These are phyloP conservation scores for Monilinia aucupariae DNA, from an alignment of 2,329 filamentous ascomycete species.

Conservation along the genomic window DNA sequence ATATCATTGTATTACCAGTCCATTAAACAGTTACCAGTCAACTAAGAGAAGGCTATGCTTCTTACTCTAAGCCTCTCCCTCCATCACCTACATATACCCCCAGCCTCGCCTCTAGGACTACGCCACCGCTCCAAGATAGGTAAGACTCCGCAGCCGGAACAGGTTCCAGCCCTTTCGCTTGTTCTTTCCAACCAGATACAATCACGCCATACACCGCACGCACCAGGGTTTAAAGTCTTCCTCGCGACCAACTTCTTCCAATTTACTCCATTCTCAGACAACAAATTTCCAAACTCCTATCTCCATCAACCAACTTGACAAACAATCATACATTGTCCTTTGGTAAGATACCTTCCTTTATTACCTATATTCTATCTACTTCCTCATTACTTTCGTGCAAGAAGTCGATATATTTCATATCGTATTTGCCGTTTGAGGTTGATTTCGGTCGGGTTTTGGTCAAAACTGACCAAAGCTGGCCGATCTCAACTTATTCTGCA, in stretches of 20 bases:
- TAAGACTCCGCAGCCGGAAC: background rate
- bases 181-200: background rate
- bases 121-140: background rate
- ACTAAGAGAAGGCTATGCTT: background rate
- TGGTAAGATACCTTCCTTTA: background rate
- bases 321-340: background rate
- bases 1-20: background rate
- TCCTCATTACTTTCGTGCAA: background rate
- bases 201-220: background rate
- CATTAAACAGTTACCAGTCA: background rate
- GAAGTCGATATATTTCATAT: background rate
- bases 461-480: background rate
- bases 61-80: too few relatives aligned
- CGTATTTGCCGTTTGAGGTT: background rate
- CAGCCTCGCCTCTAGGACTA: background rate
- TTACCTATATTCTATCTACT: background rate
- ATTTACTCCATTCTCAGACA: background rate
- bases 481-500: background rate
- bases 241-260: background rate
- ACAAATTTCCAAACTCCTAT: background rate
- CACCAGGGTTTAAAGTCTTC: background rate
- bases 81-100: too few relatives aligned
- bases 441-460: background rate
- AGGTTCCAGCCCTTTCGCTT: background rate
- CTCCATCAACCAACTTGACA: background rate